phyloP scores from a whole-genome alignment of 257 asterid genomes.

The Fraxinus cuspidata region DNA sequence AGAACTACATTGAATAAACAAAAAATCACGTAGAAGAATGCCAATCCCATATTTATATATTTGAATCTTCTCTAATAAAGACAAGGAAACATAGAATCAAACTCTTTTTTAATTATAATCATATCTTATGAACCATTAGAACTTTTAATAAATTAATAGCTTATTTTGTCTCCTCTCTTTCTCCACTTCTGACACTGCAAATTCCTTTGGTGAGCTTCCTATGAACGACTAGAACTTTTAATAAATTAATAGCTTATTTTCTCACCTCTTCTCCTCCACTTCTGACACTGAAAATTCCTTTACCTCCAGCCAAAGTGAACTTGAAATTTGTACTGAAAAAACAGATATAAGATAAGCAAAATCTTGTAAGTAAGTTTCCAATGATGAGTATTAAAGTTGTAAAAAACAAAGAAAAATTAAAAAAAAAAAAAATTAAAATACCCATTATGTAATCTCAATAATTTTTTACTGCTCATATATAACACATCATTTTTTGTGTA shows the following conservation, averaged over 20 bases:
- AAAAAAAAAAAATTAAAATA: background rate
- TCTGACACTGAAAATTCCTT: background rate
- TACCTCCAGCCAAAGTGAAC: background rate
- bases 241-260: background rate
- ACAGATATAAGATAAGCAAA: background rate
- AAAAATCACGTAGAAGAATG: constrained; percentile 21
- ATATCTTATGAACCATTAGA: background rate
- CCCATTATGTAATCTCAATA: background rate
- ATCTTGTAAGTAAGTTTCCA: background rate
- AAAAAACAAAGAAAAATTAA: background rate
- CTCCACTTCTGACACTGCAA: no score
- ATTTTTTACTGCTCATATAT: background rate
- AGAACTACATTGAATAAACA: background rate
- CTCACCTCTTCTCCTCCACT: constrained; percentile 30
- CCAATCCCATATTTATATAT: no score
- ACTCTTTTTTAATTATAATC: constrained; percentile 20
- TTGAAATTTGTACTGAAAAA: background rate
- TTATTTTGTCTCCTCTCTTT: no score
- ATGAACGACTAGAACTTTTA: background rate
- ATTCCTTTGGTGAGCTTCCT: background rate
- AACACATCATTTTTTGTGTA: no score
- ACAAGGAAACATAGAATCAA: constrained; percentile 26
- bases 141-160: no score
- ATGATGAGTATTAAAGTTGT: background rate
- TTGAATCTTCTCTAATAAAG: background rate